Conservation (phyloP, 306 rosid species). For the Castanea sativa region DNA sequence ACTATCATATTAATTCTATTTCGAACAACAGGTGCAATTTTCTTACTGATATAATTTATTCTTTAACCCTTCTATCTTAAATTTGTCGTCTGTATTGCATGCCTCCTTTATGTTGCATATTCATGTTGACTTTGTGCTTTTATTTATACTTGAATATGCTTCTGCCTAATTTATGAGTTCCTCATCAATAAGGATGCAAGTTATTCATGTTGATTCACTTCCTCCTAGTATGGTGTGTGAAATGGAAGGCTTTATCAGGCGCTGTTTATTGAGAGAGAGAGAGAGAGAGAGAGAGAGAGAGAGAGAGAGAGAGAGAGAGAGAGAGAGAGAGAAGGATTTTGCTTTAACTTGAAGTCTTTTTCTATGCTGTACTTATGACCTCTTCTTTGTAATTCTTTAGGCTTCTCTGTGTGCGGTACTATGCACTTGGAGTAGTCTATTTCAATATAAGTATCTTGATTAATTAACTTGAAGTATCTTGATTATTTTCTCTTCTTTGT, state of each 20-base stretch:
- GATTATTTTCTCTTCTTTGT: too few relatives aligned
- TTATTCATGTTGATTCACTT: neutral
- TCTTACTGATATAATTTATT: neutral
- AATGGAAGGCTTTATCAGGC: neutral
- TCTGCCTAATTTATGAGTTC: neutral
- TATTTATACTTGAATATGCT: neutral
- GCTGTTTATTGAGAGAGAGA: neutral
- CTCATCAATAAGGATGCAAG: neutral
- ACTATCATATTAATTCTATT: slow-evolving; percentile 71
- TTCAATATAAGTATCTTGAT: too few relatives aligned
- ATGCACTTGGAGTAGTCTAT: too few relatives aligned
- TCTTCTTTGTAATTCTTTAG: too few relatives aligned
- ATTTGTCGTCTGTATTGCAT: neutral
- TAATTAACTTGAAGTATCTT: too few relatives aligned
- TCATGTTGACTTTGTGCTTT: neutral
- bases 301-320: too few relatives aligned
- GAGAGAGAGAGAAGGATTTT: neutral
- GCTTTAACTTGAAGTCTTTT: neutral
- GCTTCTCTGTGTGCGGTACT: too few relatives aligned
- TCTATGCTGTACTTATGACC: neutral
- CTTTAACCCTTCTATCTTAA: neutral
- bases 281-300: too few relatives aligned
- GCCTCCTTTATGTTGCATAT: neutral
- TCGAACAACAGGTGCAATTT: slow-evolving; percentile 60
- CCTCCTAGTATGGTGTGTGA: neutral